Conservation (phyloP, 805 yeast species). For the Candida ascalaphidarum region DNA sequence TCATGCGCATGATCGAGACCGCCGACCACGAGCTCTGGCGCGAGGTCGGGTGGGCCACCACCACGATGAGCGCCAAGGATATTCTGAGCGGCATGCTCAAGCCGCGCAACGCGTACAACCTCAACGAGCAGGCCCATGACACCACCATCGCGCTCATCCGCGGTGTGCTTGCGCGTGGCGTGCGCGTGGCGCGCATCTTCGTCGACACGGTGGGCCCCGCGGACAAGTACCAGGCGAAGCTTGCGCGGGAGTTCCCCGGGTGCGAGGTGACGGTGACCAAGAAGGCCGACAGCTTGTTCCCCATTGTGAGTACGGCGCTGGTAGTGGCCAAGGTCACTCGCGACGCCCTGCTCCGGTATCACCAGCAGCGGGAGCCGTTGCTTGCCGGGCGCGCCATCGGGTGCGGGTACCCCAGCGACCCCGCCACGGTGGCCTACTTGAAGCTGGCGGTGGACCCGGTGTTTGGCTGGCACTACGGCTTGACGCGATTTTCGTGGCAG, state of each 20-base stretch:
- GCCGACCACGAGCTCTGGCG: slow-evolving; percentile 32
- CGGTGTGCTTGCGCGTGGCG: slow-evolving; percentile 52
- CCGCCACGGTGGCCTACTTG: slow-evolving; percentile 77
- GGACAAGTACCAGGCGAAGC: slow-evolving; percentile 65
- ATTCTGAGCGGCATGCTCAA: slow-evolving; percentile 81
- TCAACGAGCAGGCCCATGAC: slow-evolving; percentile 95
- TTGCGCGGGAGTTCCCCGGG: slow-evolving; percentile 59
- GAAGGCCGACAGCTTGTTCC: slow-evolving; percentile 89
- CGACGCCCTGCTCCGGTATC: slow-evolving; percentile 48
- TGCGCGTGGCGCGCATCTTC: slow-evolving; percentile 61
- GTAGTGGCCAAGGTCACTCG: slow-evolving; percentile 95
- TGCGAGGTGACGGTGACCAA: slow-evolving; percentile 76
- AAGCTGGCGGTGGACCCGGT: slow-evolving; percentile 52
- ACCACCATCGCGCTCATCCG: slow-evolving; percentile 77
- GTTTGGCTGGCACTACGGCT: slow-evolving; percentile 77
- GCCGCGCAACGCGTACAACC: slow-evolving; percentile 51
- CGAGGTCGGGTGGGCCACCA: slow-evolving; percentile 82
- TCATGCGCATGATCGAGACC: slow-evolving; percentile 53
- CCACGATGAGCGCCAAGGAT: slow-evolving; percentile 78
- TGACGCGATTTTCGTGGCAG: slow-evolving; percentile 87
- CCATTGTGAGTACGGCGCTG: slow-evolving; percentile 90
- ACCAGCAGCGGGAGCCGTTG: slow-evolving; percentile 17
- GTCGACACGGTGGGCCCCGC: slow-evolving; percentile 99
- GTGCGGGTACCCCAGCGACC: slow-evolving; percentile 93
- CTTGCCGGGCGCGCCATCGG: slow-evolving; percentile 46